A percentile compares a stretch with the other conserved stretches of the same genome.
Evolutionary conservation across 1,139 yeast species (phyloP).

Genomic region (Zygosaccharomyces sapae): DNA sequence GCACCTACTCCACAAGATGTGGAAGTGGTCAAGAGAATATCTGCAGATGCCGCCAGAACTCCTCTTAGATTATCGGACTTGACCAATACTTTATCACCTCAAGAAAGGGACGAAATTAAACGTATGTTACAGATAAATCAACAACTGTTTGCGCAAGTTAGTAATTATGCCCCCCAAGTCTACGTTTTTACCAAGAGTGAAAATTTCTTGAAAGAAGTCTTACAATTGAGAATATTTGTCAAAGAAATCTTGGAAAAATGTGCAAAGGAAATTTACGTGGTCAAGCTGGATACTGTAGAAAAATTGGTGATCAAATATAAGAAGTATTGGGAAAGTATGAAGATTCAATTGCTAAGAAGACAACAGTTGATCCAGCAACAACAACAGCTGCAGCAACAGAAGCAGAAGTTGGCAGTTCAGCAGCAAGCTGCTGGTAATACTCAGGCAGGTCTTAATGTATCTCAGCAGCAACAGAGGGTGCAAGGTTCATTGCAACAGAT

Average conservation of each 20-base stretch:
- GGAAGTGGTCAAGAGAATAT: constrained; percentile 54
- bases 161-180: constrained; percentile 72
- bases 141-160: constrained; percentile 65
- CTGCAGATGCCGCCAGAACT: constrained; percentile 64
- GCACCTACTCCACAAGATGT: constrained; percentile 47
- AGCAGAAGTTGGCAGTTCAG: constrained; percentile 19
- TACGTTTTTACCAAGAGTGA: constrained; percentile 67
- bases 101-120: constrained; percentile 60
- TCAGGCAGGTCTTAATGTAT: constrained; percentile 15
- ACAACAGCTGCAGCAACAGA: constrained; percentile 28
- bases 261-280: constrained; percentile 58
- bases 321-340: constrained; percentile 69
- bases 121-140: constrained; percentile 55
- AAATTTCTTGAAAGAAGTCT: constrained; percentile 69
- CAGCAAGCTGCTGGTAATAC: constrained; percentile 21
- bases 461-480: constrained; percentile 24
- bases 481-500: constrained; percentile 28
- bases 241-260: constrained; percentile 65
- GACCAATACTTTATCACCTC: constrained; percentile 54
- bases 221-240: constrained; percentile 76
- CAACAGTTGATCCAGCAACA: constrained; percentile 39
- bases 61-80: constrained; percentile 66
- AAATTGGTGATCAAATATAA: constrained; percentile 69
- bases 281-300: constrained; percentile 66
- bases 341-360: constrained; percentile 45